Evolutionary conservation across 1,139 yeast species (phyloP), one percentile per base, ranked within the genome.

Genomic region (Cylindricascospora bacillispora): DNA sequence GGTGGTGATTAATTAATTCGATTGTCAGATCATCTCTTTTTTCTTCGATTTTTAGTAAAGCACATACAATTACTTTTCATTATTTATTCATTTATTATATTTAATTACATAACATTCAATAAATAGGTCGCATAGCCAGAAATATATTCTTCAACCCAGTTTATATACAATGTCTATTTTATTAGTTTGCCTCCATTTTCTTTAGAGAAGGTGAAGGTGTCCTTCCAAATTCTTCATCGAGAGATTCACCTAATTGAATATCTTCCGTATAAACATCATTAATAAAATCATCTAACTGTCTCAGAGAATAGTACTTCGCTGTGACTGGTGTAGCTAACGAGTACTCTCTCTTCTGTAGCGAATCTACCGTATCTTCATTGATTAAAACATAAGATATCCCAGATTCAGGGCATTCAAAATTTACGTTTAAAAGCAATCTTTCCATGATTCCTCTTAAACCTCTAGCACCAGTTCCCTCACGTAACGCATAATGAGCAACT

Each of bases 401-500:
- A 13, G 69, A 62, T 4, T 62, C 68, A 0, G 75, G 75, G 37
- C 71, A 63, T 28, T 68, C 74, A 44, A 60, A 69, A 43, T 68
- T 69, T 5, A 68, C 69, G 28, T 61, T 59, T 13, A 67, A 45
- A 14, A 69, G 44, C n/a, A 68, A 37, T 27, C 65, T 56, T 34
- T 67, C 73, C 60, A 69, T 54, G 7, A 67, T 62, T 2, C 67
- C 63, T 36, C 71, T 52, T 24, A 69, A 43, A 0, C 74, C 74
- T 40, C 75, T 56, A 0, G 74, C 75, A 15, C 75, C 75, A 0
- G 72, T 67, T 3, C 70, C 70, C 37, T 63, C 67, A 22, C 49
- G 48, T 25, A 64, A 39, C 0, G 73, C 68, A 15, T 61, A 42
- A 20, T 53, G 52, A 0, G 74, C 69, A 12, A 69, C 60, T 28